Base-by-base conservation (phyloP, 768 basidiomycete genomes). In the Favolaschia claudopus region DNA sequence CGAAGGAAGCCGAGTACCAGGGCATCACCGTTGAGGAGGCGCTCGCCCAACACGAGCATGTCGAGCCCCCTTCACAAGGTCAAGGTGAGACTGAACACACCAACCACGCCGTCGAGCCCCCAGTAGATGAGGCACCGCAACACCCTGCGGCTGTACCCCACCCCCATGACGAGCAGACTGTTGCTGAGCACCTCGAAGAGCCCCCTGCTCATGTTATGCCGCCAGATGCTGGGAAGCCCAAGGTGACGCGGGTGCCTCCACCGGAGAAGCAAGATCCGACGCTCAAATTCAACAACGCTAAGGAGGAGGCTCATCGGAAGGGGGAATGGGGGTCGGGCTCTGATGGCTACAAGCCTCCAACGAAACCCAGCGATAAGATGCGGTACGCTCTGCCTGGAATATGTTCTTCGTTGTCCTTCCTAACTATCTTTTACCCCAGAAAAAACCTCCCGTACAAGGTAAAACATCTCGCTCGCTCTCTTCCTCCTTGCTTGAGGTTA, bases 391-490 rank as follows among this genome's bases (percentile, higher is more conserved):
- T 33, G 25, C 25, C 17, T 29, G 39, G 9, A 28, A 40, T 34
- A 39, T 50, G 19, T 48, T 65, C 34, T 37, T 32, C 38, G 3
- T 12, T 45, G 62, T 31, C n/a, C 10, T 27, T 27, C 9, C 57
- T 51, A 19, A 58, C 34, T 14, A 19, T 15, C 31, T 19, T 24
- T 20, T 28, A 46, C 25, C 42, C 19, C 68, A 89, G 89, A 72
- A 91, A 83, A 77, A 93, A 93, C 70, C 63, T 92, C 49, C 93
- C 93, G 14, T 95, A 95, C 85, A 95, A 95, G 89, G 92, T 94
- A 79, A 67, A 65, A 66, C 43, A 48, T 40, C 34, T 36, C 27
- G 38, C 48, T 49, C 34, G 28, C 40, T 20, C 22, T 24, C 24
- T 7, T 61, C 42, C 31, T 53, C 42, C 47, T 44, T 57, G 39